Conservation (phyloP, 1,284 basidiomycete species). For the Ganoderma leucocontextum region DNA sequence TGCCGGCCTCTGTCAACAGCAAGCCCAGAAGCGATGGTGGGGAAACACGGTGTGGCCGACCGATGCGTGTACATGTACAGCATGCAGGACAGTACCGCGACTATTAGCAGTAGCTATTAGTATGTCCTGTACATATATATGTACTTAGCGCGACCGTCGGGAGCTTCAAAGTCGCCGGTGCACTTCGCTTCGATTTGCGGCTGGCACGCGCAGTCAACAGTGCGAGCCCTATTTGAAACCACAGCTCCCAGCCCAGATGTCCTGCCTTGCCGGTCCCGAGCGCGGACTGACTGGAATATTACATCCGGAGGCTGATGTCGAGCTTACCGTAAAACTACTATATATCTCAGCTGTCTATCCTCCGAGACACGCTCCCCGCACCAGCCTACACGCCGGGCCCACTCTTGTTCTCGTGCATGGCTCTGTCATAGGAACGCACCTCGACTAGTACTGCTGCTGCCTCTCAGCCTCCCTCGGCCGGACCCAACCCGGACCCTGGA, state of each 20-base stretch:
- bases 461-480: background rate
- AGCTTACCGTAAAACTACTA: background rate
- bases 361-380: background rate
- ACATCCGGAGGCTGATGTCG: background rate
- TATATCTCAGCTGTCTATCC: background rate
- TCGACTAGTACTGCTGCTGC: background rate
- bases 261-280: conserved; percentile 1
- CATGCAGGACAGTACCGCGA: background rate
- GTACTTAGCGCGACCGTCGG: too few species aligned
- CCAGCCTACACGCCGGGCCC: background rate
- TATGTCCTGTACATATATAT: too few species aligned
- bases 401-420: conserved; percentile 5
- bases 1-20: too few species aligned
- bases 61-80: background rate
- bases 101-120: too few species aligned
- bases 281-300: conserved; percentile 4
- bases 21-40: too few species aligned
- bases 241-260: background rate
- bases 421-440: conserved; percentile 11
- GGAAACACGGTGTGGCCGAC: background rate
- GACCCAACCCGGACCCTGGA: too few species aligned
- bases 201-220: background rate
- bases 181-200: background rate
- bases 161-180: background rate
- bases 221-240: background rate